phyloP scores from a whole-genome alignment of 176 grass and related monocot genomes.

The Carex myosuroides region DNA sequence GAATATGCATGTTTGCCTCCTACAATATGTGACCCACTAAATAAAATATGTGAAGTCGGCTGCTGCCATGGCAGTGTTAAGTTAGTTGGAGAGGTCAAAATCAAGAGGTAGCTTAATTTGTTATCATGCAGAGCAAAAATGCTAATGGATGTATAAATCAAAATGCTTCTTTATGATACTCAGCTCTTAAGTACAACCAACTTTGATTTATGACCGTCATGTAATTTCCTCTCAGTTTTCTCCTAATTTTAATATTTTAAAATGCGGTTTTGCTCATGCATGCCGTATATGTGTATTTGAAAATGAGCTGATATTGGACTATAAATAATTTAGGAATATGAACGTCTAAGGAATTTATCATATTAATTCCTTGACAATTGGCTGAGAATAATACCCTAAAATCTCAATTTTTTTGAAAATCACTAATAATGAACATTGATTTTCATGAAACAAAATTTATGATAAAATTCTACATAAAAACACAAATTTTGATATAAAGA shows the following conservation, averaged over 20 bases:
- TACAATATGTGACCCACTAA: neutral
- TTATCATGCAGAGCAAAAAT: slow-evolving; percentile 14
- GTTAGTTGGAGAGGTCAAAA: slow-evolving; percentile 22
- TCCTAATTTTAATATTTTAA: neutral
- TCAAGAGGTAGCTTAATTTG: slow-evolving; percentile 28
- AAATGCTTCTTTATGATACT: slow-evolving; percentile 2
- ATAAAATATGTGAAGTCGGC: neutral
- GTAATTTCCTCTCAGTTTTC: neutral
- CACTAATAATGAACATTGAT: no score
- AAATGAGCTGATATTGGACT: no score
- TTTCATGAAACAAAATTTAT: no score
- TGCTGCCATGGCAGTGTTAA: slow-evolving; percentile 15
- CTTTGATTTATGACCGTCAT: slow-evolving; percentile 11
- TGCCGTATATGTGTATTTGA: no score
- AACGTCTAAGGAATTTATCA: no score
- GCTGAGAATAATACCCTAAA: no score
- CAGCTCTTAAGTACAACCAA: neutral
- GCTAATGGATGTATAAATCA: neutral
- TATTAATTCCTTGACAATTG: no score
- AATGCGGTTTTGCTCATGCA: no score
- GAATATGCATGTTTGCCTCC: neutral
- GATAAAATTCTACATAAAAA: no score
- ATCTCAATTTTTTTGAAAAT: no score
- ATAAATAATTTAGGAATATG: no score
- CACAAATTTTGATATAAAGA: no score